Evolutionary conservation across 2,329 filamentous ascomycete species (phyloP).

Genomic region (Boeremia exigua): DNA sequence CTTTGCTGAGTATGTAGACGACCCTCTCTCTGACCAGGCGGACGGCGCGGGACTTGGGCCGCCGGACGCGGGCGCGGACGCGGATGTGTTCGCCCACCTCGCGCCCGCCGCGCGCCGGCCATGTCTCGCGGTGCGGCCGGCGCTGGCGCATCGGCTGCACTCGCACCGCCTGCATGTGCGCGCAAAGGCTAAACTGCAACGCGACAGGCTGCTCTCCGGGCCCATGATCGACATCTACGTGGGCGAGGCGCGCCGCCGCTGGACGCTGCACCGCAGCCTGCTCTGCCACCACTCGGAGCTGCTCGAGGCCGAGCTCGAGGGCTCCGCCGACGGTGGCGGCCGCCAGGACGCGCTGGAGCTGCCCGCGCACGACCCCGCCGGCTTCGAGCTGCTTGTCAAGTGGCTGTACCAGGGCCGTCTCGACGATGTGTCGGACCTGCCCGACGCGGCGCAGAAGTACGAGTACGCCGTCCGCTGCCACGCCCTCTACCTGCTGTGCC

Average conservation of each 20-base stretch:
- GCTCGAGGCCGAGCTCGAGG: slow-evolving; percentile 48
- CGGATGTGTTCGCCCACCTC: slow-evolving; percentile 12
- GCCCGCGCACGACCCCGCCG: slow-evolving; percentile 56
- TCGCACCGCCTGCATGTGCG: slow-evolving; percentile 48
- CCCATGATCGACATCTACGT: slow-evolving; percentile 60
- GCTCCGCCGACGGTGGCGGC: slow-evolving; percentile 41
- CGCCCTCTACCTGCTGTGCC: slow-evolving; percentile 60
- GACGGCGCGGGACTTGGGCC: slow-evolving; percentile 20
- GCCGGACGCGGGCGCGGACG: slow-evolving; percentile 20
- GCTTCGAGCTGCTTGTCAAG: slow-evolving; percentile 62
- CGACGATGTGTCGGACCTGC: slow-evolving; percentile 56
- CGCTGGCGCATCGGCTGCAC: slow-evolving; percentile 44
- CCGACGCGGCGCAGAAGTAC: slow-evolving; percentile 57
- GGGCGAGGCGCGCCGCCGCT: slow-evolving; percentile 54
- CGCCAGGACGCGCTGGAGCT: slow-evolving; percentile 54
- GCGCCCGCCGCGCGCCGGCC: slow-evolving; percentile 16
- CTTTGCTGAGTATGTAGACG: slow-evolving; percentile 60
- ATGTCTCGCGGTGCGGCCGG: slow-evolving; percentile 39
- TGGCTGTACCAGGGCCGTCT: slow-evolving; percentile 63
- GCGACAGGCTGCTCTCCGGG: slow-evolving; percentile 60
- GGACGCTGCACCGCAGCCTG: slow-evolving; percentile 60
- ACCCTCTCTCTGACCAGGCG: slow-evolving; percentile 26
- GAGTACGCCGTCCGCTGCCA: slow-evolving; percentile 61
- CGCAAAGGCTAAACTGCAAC: slow-evolving; percentile 54
- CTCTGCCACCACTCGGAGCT: slow-evolving; percentile 60